Base-by-base conservation (phyloP, 345 rosid genomes). In the Physaria fendleri region DNA sequence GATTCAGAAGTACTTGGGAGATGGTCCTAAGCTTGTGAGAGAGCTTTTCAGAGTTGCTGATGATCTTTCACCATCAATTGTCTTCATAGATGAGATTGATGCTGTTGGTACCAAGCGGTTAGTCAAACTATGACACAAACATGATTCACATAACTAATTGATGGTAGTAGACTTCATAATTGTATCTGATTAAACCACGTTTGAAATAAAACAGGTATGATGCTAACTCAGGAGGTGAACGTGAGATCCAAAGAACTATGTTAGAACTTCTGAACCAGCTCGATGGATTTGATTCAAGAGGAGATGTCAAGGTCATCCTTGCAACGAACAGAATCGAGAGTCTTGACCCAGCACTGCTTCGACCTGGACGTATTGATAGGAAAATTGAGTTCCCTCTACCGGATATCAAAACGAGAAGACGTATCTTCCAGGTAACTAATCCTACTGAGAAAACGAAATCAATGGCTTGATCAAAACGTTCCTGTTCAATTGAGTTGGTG, bases 191-290 rank as follows among this genome's bases (percentile, higher is more conserved):
- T 6, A 32, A 2, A 0, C 10, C 0, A 3, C 38, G 24, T n/a
- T 9, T 38, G 38, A 24, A 30, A 52, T 49, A 5, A 59, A 4
- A 35, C 33, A 89, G 97, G 76, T 94, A 94, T 23, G 96, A 94
- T 50, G 96, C 96, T 14, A 80, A 87, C 79, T 89, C 99, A 27
- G 99, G 99, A 48, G 97, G 96, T 51, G 97, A 94, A 52, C 95
- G 96, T 65, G 97, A 90, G 76, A 94, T 94, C 56, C 99, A 94
- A 72, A 82, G 99, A 78, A 90, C 97, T 32, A 94, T 94, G 99
- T 81, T 94, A 76, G 99, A 94, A 41, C 73, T 94, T 74, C 75
- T 90, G 66, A 90, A 94, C 75, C 95, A 90, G 67, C 78, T 94
- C 49, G 97, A 90, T 74, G 99, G 99, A 20, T 94, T 90, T 58